Evolutionary conservation across 768 basidiomycete species (phyloP), one percentile per base, ranked within the genome.

Genomic region (Agrocybe pediades): DNA sequence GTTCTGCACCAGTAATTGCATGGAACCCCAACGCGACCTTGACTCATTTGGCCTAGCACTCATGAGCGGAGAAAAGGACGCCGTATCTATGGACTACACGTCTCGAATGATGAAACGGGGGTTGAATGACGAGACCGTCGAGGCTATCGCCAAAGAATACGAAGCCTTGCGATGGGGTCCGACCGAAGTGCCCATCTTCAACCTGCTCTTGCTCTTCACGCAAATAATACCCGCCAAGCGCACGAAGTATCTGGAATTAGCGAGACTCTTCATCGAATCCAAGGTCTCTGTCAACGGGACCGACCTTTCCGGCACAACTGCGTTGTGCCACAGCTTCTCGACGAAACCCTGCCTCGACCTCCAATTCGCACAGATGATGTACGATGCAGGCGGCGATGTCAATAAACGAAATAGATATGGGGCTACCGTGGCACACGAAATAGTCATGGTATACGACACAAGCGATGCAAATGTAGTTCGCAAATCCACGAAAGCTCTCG

Each of bases 381-480:
- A 68, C 55, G 70, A 74, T 49, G 76, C 72, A 0, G 77, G 74
- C 2, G 76, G 65, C 16, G 72, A 76, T 46, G 68, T 79, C 36
- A 79, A 73, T 53, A 49, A 61, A 20, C 62, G 73, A 16, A 75
- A 77, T 54, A 64, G 76, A 23, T 76, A 75, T 54, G 74, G 78
- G 1, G 68, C 60, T 27, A 74, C 66, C 1, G 69, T 72, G 7
- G 74, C 68, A 19, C 71, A 76, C 56, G 76, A 78, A 54, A 72
- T 74, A 11, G 42, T 61, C 1, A 63, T 65, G 57, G 62, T 76
- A 1, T 74, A 62, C 52, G 60, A 64, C 11, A 46, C 51, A 0
- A 30, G 43, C 3, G 63, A 71, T 41, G 21, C 29, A 6, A 41
- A 56, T 13, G 46, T 58, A 9, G 59, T 73, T 15, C 55, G 53